A percentile compares a stretch with the other conserved stretches of the same genome.
Conservation (phyloP, 1,139 yeast genomes). For the Suhomyces guaymorum region DNA sequence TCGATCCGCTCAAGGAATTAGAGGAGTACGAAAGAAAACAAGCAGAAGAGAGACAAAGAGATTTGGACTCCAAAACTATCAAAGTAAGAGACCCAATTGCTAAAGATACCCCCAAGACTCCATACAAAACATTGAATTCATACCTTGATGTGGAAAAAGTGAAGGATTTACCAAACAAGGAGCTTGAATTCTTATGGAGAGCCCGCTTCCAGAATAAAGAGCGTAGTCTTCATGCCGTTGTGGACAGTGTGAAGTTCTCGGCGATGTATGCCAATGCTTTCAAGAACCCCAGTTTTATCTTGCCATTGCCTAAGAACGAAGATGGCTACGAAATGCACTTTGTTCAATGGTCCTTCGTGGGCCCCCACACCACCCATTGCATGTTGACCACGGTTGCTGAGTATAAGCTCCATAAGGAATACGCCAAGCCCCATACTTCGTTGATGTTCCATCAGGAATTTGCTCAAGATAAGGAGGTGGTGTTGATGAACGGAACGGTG, state of each 20-base stretch:
- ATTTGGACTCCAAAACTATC: slow-evolving; percentile 27
- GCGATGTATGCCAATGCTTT: slow-evolving; percentile 67
- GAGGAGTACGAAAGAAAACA: slow-evolving; percentile 54
- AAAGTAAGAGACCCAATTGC: slow-evolving; percentile 49
- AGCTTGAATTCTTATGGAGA: slow-evolving; percentile 85
- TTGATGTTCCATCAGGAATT: slow-evolving; percentile 85
- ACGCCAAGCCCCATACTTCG: slow-evolving; percentile 93
- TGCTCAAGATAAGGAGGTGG: slow-evolving; percentile 58
- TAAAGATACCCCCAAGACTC: slow-evolving; percentile 46
- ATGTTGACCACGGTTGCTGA: slow-evolving; percentile 91
- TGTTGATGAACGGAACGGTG: slow-evolving; percentile 84
- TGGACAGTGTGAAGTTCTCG: slow-evolving; percentile 58
- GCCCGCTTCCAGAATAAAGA: slow-evolving; percentile 73
- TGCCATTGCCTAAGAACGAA: slow-evolving; percentile 62
- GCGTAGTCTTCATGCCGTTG: slow-evolving; percentile 62
- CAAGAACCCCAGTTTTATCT: slow-evolving; percentile 70
- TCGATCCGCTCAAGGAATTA: slow-evolving; percentile 71
- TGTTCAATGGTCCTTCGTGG: slow-evolving; percentile 92
- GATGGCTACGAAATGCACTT: slow-evolving; percentile 82
- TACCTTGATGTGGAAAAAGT: slow-evolving; percentile 72
- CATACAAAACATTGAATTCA: slow-evolving; percentile 71
- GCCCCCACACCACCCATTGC: slow-evolving; percentile 82
- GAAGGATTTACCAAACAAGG: slow-evolving; percentile 54
- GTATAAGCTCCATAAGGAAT: slow-evolving; percentile 86
- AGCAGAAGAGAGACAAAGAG: slow-evolving; percentile 33